phyloP scores from a whole-genome alignment of 169 alveolate species.

The Cryptosporidium andersoni region DNA sequence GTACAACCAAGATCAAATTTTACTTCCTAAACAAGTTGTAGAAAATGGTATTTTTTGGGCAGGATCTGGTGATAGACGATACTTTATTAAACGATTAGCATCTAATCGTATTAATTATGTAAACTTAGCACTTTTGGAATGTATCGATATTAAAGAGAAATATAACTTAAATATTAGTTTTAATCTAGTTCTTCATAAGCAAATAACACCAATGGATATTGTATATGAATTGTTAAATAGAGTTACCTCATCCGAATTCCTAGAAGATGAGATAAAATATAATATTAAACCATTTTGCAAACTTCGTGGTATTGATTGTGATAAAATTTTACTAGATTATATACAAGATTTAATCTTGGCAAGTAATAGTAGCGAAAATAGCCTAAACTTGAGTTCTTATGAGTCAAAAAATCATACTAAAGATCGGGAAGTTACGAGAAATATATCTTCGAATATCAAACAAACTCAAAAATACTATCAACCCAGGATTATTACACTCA shows the following conservation, averaged over 20 bases:
- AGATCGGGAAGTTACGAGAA: not conserved
- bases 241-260: constrained; percentile 21
- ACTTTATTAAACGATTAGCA: constrained; percentile 1
- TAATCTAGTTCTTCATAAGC: not conserved
- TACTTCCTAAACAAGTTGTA: constrained; percentile 59
- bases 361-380: not conserved
- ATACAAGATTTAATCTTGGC: constrained; percentile 25
- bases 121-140: constrained; percentile 41
- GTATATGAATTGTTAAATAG: constrained; percentile 29
- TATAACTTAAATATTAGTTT: constrained; percentile 36
- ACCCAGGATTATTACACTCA: constrained; percentile 43
- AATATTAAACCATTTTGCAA: constrained; percentile 59
- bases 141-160: constrained; percentile 26
- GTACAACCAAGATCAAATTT: no score
- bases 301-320: constrained; percentile 43
- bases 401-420: not conserved
- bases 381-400: no score
- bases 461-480: not conserved
- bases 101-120: constrained; percentile 34
- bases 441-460: not conserved
- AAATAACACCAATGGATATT: constrained; percentile 30
- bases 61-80: constrained; percentile 60
- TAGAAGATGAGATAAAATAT: constrained; percentile 34
- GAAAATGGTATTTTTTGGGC: constrained; percentile 68
- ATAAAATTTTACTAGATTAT: constrained; percentile 25